A percentile compares a stretch with the other conserved stretches of the same genome.
These are phyloP conservation scores for Eleusine coracana DNA, from an alignment of 176 grass and related monocot genomes.

Conservation along the genomic window DNA sequence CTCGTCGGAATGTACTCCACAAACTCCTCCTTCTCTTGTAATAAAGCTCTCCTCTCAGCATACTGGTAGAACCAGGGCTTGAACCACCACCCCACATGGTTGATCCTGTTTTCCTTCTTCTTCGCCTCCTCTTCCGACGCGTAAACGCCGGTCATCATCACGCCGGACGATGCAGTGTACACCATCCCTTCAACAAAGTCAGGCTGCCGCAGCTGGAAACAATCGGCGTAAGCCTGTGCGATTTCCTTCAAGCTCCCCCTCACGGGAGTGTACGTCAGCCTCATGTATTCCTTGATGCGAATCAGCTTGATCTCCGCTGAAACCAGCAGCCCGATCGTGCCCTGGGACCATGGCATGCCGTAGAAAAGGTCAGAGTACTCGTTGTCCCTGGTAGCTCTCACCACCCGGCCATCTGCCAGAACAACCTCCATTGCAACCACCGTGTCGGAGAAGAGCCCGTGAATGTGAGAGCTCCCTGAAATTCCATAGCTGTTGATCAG, in stretches of 20 bases:
- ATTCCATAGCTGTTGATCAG: slow-evolving; percentile 92
- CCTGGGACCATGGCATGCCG: slow-evolving; percentile 87
- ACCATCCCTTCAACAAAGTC: slow-evolving; percentile 94
- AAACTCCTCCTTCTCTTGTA: slow-evolving; percentile 40
- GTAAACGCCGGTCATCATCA: slow-evolving; percentile 89
- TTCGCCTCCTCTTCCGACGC: slow-evolving; percentile 92
- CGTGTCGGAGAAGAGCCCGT: slow-evolving; percentile 88
- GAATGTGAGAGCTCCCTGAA: slow-evolving; percentile 85
- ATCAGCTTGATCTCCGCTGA: slow-evolving; percentile 89
- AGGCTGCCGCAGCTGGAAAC: slow-evolving; percentile 57
- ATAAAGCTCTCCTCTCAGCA: slow-evolving; percentile 56
- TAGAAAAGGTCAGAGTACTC: slow-evolving; percentile 92
- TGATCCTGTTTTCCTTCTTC: slow-evolving; percentile 90
- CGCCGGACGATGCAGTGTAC: slow-evolving; percentile 60
- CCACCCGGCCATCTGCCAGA: slow-evolving; percentile 71
- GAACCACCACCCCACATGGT: slow-evolving; percentile 87
- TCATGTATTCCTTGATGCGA: slow-evolving; percentile 89
- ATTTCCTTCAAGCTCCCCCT: slow-evolving; percentile 65
- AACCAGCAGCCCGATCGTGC: slow-evolving; percentile 82
- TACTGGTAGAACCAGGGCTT: slow-evolving; percentile 97
- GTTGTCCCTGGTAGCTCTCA: slow-evolving; percentile 87
- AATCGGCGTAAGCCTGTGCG: slow-evolving; percentile 70
- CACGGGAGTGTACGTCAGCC: slow-evolving; percentile 62
- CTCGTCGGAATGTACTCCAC: slow-evolving; percentile 94
- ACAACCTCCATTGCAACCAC: slow-evolving; percentile 80